These are phyloP conservation scores for Bigelowiella natans DNA, from an alignment of 78 protist species.

Conservation along the genomic window DNA sequence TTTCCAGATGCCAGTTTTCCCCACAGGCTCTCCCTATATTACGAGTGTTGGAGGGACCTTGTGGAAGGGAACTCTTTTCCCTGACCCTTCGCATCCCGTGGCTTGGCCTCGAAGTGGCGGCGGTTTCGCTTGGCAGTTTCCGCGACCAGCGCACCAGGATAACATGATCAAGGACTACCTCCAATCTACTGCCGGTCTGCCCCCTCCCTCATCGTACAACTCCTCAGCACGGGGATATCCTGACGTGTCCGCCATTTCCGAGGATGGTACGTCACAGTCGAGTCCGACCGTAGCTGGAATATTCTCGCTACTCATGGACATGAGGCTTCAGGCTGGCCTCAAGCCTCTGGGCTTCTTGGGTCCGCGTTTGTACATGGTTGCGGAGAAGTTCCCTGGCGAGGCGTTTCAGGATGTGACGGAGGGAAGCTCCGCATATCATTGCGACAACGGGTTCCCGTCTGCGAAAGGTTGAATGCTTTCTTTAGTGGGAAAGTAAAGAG, in stretches of 20 bases:
- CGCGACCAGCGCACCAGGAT: background rate
- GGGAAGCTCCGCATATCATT: background rate
- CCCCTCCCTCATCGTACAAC: background rate
- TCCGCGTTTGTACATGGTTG: background rate
- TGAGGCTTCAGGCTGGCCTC: background rate
- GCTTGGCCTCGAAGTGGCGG: background rate
- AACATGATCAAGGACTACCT: background rate
- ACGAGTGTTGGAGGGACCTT: background rate
- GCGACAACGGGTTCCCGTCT: background rate
- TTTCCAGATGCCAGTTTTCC: background rate
- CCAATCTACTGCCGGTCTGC: background rate
- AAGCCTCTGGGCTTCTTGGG: background rate
- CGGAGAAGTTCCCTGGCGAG: background rate
- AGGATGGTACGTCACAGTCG: background rate
- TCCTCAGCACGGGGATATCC: background rate
- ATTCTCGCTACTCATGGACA: background rate
- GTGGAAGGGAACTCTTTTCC: background rate
- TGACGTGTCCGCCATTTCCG: background rate
- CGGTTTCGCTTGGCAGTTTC: constrained; percentile 17
- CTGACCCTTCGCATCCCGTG: background rate
- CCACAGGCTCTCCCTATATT: background rate
- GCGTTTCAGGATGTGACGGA: constrained; percentile 7
- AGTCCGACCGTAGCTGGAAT: background rate
- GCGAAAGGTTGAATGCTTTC: too few species aligned
- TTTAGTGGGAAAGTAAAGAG: too few species aligned